Conservation (phyloP, 1,139 yeast species). For the Taphrina populina region DNA sequence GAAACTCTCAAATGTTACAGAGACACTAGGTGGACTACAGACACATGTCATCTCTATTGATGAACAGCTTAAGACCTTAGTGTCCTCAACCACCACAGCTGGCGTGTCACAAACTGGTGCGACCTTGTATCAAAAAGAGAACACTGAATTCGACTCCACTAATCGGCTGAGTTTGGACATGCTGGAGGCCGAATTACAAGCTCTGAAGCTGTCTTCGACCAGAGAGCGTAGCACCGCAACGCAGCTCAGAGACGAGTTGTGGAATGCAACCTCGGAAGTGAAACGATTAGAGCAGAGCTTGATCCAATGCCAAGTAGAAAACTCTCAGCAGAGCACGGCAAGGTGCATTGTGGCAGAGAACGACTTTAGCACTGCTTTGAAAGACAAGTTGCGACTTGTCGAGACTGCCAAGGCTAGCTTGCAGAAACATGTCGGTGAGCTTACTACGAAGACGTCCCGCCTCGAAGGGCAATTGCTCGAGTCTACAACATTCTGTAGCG, state of each 20-base stretch:
- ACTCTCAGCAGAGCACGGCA: too few species aligned
- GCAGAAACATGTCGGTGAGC: slow-evolving; percentile 23
- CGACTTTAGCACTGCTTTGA: neutral
- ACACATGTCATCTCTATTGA: slow-evolving; percentile 1
- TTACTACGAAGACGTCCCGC: slow-evolving; percentile 18
- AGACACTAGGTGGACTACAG: slow-evolving; percentile 10
- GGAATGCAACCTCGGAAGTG: slow-evolving; percentile 11
- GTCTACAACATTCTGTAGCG: slow-evolving; percentile 17
- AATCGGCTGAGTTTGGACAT: neutral
- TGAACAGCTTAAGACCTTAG: slow-evolving; percentile 1
- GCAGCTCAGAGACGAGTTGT: slow-evolving; percentile 9
- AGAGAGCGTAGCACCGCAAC: too few species aligned
- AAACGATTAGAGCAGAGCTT: neutral
- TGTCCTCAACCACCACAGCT: neutral
- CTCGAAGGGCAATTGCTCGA: slow-evolving; percentile 27
- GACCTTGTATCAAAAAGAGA: slow-evolving; percentile 2
- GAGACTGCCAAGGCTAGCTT: slow-evolving; percentile 19
- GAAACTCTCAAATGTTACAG: slow-evolving; percentile 20
- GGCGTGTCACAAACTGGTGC: slow-evolving; percentile 2
- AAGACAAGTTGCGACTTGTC: neutral
- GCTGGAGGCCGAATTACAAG: neutral
- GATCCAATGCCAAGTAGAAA: too few species aligned
- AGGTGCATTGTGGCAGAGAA: too few species aligned
- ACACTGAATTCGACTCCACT: neutral
- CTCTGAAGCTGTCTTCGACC: neutral